phyloP scores from a whole-genome alignment of 2,329 filamentous ascomycete genomes.

The Fusarium sp. region DNA sequence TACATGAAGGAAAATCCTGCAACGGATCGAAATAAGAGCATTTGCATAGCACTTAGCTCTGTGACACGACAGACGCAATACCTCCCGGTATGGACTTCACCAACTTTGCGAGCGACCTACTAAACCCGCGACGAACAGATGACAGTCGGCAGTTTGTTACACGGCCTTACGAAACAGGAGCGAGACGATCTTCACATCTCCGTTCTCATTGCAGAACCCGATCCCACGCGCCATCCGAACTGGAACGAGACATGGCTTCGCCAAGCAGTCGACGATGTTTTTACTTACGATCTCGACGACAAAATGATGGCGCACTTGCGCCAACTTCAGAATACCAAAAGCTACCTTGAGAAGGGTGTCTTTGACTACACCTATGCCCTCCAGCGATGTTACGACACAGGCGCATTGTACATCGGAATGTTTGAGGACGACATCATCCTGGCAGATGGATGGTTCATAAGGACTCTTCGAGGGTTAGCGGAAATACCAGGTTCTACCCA shows the following conservation, averaged over 20 bases:
- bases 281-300: conserved; percentile 7
- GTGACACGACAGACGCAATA: conserved; percentile 27
- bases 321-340: background rate
- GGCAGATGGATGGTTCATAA: conserved; percentile 17
- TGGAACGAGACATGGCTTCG: conserved; percentile 25
- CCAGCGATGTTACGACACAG: conserved; percentile 12
- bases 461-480: background rate
- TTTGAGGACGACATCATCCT: conserved; percentile 29
- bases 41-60: conserved; percentile 21
- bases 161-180: conserved; percentile 16
- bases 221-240: conserved; percentile 14
- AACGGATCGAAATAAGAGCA: conserved; percentile 3
- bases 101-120: rapidly evolving
- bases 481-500: background rate
- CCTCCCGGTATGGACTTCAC: background rate
- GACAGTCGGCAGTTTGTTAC: conserved; percentile 23
- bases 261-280: conserved; percentile 16
- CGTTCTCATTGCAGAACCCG: conserved; percentile 22
- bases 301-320: background rate
- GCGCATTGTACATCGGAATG: conserved; percentile 18
- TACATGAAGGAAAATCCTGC: background rate
- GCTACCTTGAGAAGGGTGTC: conserved; percentile 23
- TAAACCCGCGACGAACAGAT: background rate
- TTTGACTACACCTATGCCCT: conserved; percentile 19
- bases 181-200: conserved; percentile 23